These are phyloP conservation scores for Trypanosoma brucei DNA, from an alignment of 208 protist genomes.

Conservation along the genomic window DNA sequence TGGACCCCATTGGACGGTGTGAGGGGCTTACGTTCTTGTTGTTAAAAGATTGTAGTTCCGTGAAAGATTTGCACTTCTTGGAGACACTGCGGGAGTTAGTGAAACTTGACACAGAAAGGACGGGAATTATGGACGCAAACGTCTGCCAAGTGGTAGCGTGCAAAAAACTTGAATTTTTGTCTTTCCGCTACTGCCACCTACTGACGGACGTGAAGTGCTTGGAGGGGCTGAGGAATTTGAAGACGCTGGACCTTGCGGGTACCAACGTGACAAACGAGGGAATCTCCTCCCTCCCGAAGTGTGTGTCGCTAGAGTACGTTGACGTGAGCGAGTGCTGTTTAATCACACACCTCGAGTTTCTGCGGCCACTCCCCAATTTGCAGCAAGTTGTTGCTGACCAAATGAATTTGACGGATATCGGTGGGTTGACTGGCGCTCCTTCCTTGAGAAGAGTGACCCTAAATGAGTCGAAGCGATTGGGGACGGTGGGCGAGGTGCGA, in stretches of 20 bases:
- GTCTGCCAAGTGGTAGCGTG: slow-evolving; percentile 25
- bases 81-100: slow-evolving; percentile 20
- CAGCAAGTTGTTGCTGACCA: slow-evolving; percentile 16
- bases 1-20: slow-evolving; percentile 12
- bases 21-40: slow-evolving; percentile 38
- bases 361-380: slow-evolving; percentile 7
- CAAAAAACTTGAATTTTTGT: slow-evolving; percentile 35
- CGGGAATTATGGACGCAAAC: slow-evolving; percentile 30
- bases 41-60: slow-evolving; percentile 34
- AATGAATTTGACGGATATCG: slow-evolving; percentile 20
- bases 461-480: slow-evolving; percentile 18
- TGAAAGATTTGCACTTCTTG: slow-evolving; percentile 33
- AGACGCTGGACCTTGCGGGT: slow-evolving; percentile 48
- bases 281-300: slow-evolving; percentile 18
- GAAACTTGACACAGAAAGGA: slow-evolving; percentile 48
- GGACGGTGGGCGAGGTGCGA: neutral
- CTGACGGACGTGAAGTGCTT: slow-evolving; percentile 36
- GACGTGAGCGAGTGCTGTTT: slow-evolving; percentile 19
- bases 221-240: slow-evolving; percentile 22
- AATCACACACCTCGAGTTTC: slow-evolving; percentile 21
- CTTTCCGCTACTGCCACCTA: slow-evolving; percentile 35
- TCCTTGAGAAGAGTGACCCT: slow-evolving; percentile 12
- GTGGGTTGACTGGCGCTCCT: neutral
- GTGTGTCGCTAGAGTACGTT: slow-evolving; percentile 18
- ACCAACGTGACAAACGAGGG: slow-evolving; percentile 26